Evolutionary conservation across 108 stramenopile species (phyloP), one percentile per base, ranked within the genome.

Genomic region (Asterionellopsis glacialis): DNA sequence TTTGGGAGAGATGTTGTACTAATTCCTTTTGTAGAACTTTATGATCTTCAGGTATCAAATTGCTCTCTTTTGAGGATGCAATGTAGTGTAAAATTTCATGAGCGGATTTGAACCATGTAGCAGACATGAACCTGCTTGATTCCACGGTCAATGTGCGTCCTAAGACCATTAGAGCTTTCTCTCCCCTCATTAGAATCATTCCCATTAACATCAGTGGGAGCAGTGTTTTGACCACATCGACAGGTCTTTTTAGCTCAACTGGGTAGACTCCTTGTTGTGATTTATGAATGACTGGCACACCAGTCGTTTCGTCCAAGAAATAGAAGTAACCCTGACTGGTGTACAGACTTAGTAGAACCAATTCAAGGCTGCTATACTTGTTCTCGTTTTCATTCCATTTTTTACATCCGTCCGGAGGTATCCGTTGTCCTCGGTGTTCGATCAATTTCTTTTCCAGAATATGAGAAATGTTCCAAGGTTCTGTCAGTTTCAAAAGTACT

Each of bases 171-270:
- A 79, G 14, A 0, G 74, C 58, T 41, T 73, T 70, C 59, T 73
- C 67, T 22, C 81, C 81, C 43, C 81, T 60, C 77, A 83, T 78
- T 11, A 64, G 51, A 27, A 74, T 67, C 77, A 83, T 79, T 4
- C 81, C 81, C 38, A 64, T 47, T 22, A 79, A 63, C 77, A 83
- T 83, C 39, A 83, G 41, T 14, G 81, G 71, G 11, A 83, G 54
- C 0, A 83, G 41, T 43, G 66, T 71, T 41, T 51, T 42, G 21
- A 79, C 72, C 0, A 64, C 55, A 9, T 67, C 70, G 16, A 39
- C 44, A 14, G 81, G 59, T 13, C 77, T 66, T 12, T 40, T 22
- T 3, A 83, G 25, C 6, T 54, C 45, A 15, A 83, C 26, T 16
- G 81, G 81, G 3, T 42, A 40, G 0, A 12, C 27, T 13, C 42